Evolutionary conservation across 192 early-diverging fungal genomes (phyloP).

Genomic region (Coemansia sp.): DNA sequence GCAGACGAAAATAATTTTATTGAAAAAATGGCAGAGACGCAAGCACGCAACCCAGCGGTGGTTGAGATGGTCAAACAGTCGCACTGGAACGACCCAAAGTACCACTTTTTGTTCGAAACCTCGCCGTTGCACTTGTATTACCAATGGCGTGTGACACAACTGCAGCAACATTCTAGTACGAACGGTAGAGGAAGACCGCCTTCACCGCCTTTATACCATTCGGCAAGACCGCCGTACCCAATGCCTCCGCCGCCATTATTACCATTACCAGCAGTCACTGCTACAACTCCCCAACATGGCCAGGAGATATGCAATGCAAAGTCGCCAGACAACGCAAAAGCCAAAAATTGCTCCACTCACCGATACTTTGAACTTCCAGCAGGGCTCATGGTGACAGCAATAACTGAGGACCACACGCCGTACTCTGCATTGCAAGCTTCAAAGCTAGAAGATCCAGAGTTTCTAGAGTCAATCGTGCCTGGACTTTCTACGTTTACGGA

Average conservation of each 20-base stretch:
- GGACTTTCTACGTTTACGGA: constrained; percentile 14
- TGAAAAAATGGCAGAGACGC: constrained; percentile 41
- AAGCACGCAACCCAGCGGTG: constrained; percentile 26
- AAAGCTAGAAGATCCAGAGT: constrained; percentile 20
- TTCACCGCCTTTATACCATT: neutral
- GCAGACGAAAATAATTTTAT: constrained; percentile 19
- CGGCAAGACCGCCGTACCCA: no score
- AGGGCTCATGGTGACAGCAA: constrained; percentile 26
- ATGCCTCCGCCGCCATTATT: neutral
- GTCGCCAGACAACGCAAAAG: neutral
- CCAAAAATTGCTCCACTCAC: neutral
- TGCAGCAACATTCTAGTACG: neutral
- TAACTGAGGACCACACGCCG: constrained; percentile 11
- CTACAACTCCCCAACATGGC: neutral
- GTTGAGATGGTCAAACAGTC: constrained; percentile 27
- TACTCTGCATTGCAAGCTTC: constrained; percentile 16
- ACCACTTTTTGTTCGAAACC: constrained; percentile 25
- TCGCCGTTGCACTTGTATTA: constrained; percentile 32
- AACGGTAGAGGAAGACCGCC: neutral
- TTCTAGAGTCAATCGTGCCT: constrained; percentile 25
- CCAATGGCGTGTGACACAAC: constrained; percentile 17
- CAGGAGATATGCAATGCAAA: neutral
- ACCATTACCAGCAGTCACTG: neutral
- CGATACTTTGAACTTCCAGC: constrained; percentile 38
- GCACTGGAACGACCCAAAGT: constrained; percentile 24